Percentiles rank a stretch among this genome's conserved stretches.
Conservation (phyloP, 371 early-diverging fungal species). For the Lichtheimia corymbifera region DNA sequence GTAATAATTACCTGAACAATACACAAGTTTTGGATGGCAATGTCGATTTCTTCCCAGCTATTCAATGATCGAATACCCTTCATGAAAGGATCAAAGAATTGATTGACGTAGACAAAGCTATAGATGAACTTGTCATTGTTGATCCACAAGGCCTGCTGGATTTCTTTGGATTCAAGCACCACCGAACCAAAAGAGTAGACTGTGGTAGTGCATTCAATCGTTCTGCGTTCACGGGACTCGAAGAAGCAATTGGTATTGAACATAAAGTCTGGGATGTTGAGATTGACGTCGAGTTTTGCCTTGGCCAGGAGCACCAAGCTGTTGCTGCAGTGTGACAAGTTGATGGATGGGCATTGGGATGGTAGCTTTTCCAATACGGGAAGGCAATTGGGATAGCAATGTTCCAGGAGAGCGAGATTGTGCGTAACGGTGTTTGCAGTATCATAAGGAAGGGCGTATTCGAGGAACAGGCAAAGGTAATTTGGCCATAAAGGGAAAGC, state of each 20-base stretch:
- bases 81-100: slow-evolving; percentile 61
- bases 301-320: slow-evolving; percentile 6
- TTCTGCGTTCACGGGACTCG: slow-evolving; percentile 48
- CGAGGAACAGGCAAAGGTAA: slow-evolving; percentile 42
- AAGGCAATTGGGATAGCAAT: slow-evolving; percentile 11
- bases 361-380: slow-evolving; percentile 30
- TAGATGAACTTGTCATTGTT: slow-evolving; percentile 46
- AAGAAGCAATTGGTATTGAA: slow-evolving; percentile 50
- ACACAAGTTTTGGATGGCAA: slow-evolving; percentile 51
- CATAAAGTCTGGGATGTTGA: slow-evolving; percentile 36
- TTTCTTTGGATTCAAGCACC: slow-evolving; percentile 58
- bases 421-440: slow-evolving; percentile 13
- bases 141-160: slow-evolving; percentile 51
- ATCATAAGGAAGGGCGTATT: slow-evolving; percentile 34
- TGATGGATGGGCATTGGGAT: slow-evolving; percentile 30
- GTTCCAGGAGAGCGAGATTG: not conserved
- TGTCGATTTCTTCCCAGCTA: slow-evolving; percentile 50
- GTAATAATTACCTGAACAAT: slow-evolving; percentile 38
- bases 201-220: slow-evolving; percentile 59
- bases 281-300: slow-evolving; percentile 38
- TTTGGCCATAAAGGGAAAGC: slow-evolving; percentile 35
- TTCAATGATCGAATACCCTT: slow-evolving; percentile 47
- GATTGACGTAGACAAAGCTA: slow-evolving; percentile 56
- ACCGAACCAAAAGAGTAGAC: slow-evolving; percentile 65
- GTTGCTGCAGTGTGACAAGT: slow-evolving; percentile 15